A percentile compares a stretch with the other conserved stretches of the same genome.
Conservation (phyloP, 2,329 filamentous ascomycete genomes). For the Phymatotrichopsis omnivora region DNA sequence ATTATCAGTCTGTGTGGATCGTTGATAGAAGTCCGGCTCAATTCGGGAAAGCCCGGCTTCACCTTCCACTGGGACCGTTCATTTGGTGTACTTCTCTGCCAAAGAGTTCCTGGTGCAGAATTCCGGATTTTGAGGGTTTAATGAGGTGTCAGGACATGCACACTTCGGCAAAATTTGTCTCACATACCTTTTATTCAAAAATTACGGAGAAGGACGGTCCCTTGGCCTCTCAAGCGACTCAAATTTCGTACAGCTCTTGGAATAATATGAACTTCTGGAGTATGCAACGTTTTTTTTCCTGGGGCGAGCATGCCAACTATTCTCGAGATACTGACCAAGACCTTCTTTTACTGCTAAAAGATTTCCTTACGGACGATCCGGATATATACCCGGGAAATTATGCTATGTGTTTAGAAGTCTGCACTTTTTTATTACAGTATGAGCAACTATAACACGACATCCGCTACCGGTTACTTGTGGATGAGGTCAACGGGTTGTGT, state of each 20-base stretch:
- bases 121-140: no score
- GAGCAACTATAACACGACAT: no score
- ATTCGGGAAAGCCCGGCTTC: no score
- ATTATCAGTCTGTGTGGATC: slow-evolving; percentile 33
- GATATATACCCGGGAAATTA: no score
- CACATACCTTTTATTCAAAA: slow-evolving; percentile 8
- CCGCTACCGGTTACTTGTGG: no score
- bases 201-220: no score
- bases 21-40: slow-evolving; percentile 26
- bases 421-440: no score
- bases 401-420: no score
- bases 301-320: slow-evolving; percentile 7
- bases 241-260: background rate
- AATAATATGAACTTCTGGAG: slow-evolving; percentile 5
- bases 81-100: slow-evolving; percentile 28
- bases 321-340: background rate
- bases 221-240: no score
- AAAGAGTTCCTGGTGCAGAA: slow-evolving; percentile 29
- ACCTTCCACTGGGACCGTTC: slow-evolving; percentile 10
- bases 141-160: background rate
- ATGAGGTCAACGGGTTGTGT: no score
- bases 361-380: no score
- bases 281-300: slow-evolving; percentile 18
- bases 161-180: slow-evolving; percentile 8
- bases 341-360: background rate